Base-by-base conservation (phyloP, 116 monocot genomes). In the Iris pallida region DNA sequence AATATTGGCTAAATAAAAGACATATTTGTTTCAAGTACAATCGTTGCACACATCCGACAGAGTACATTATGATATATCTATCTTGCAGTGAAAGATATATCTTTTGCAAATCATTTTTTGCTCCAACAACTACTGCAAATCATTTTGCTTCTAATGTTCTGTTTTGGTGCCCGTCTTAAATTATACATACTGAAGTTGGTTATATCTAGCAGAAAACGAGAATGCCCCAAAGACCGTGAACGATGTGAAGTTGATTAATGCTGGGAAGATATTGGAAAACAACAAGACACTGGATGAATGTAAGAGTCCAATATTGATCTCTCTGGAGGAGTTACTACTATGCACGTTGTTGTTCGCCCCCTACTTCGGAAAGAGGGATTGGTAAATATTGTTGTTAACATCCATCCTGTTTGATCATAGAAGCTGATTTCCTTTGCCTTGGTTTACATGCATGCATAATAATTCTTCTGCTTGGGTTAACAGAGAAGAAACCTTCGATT, bases 201-300 rank as follows among this genome's bases (percentile, higher is more conserved):
- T 52, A 51, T 66, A 9, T 63, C 7, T 68, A 43, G 57, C 75
- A 84, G 84, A 80, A 19, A 73, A 73, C 45, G 80, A 59, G 47
- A 82, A 79, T 69, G 73, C 72, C 4, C 86, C 86, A n/a, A 81
- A 54, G 66, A 79, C 82, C 0, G 59, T 86, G 42, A 72, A 82
- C 41, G 86, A 86, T 53, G 59, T 86, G 8, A 86, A 82, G 76
- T 64, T 86, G 65, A 86, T 86, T 15, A 81, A 86, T 59, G 86
- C 75, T 46, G 86, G 86, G 8, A 78, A 79, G 44, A 79, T 76
- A 79, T 62, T 86, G 55, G 82, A 86, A 66, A 76, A 82, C 75
- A 69, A 76, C 66, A 73, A 60, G 51, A 86, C 79, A 67, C 43
- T 86, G 53, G 75, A 20, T 2, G 86, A 86, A 54, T 86, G 82